These are phyloP conservation scores for Arxiozyma telluris DNA, from an alignment of 1,139 yeast species.

Conservation along the genomic window DNA sequence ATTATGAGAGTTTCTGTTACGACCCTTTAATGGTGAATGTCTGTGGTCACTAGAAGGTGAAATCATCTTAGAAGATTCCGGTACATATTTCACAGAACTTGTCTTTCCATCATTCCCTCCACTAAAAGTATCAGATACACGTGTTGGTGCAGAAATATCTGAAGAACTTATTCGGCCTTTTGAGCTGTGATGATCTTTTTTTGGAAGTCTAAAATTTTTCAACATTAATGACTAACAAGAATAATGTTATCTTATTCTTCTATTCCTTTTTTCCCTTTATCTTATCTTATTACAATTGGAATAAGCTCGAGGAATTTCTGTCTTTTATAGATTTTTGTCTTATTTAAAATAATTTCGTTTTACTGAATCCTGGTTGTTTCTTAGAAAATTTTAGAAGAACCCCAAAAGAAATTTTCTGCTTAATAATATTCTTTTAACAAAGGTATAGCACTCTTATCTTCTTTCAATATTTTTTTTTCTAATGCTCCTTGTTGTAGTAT, in stretches of 20 bases:
- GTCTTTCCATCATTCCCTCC: constrained; percentile 17
- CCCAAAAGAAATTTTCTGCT: neutral
- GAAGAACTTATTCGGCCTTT: constrained; percentile 28
- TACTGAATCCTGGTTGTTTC: neutral
- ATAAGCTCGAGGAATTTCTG: neutral
- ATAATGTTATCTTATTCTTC: neutral
- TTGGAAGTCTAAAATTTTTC: constrained; percentile 23
- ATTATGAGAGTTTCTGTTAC: constrained; percentile 1
- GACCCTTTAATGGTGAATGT: constrained; percentile 3
- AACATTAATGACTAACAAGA: constrained; percentile 7
- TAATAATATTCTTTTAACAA: too few species aligned
- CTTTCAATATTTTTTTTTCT: too few species aligned
- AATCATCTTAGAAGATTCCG: constrained; percentile 10
- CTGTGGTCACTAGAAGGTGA: constrained; percentile 1
- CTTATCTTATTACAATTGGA: too few species aligned
- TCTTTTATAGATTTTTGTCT: too few species aligned
- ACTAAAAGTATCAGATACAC: constrained; percentile 15
- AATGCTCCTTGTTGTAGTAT: neutral
- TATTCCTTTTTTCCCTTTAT: too few species aligned
- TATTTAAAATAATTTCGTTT: too few species aligned
- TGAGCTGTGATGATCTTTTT: constrained; percentile 19
- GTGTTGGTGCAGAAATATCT: constrained; percentile 27
- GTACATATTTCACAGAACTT: constrained; percentile 15
- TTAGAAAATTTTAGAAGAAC: neutral
- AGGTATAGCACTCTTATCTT: neutral